Evolutionary conservation across 371 early-diverging fungal genomes (phyloP).

Genomic region (Blastocladiella emersonii): DNA sequence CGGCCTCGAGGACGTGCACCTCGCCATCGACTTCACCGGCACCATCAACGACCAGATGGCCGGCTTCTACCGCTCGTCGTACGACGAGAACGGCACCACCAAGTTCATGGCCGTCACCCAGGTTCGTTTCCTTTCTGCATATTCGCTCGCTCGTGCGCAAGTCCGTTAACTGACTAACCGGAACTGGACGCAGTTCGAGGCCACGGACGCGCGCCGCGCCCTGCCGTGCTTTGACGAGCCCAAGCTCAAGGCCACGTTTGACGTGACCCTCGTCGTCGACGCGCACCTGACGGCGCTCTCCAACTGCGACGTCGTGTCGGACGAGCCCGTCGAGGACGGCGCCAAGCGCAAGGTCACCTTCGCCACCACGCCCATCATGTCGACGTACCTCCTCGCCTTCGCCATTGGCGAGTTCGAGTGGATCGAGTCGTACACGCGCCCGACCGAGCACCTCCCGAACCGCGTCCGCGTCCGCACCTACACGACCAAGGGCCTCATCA

Average conservation of each 20-base stretch:
- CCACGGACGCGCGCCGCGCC: slow-evolving; percentile 73
- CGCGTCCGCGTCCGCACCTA: slow-evolving; percentile 61
- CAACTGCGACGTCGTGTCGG: slow-evolving; percentile 59
- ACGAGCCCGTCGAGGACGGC: slow-evolving; percentile 12
- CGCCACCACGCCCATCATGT: slow-evolving; percentile 73
- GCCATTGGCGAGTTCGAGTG: slow-evolving; percentile 78
- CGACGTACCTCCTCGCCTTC: slow-evolving; percentile 82
- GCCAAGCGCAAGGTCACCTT: slow-evolving; percentile 40
- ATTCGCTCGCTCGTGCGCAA: no score
- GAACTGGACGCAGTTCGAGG: slow-evolving; percentile 74
- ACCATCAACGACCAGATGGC: slow-evolving; percentile 62
- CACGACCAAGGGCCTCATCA: slow-evolving; percentile 48
- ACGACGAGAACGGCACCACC: slow-evolving; percentile 39
- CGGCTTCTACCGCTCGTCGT: slow-evolving; percentile 70
- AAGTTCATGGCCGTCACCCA: slow-evolving; percentile 41
- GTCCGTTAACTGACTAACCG: no score
- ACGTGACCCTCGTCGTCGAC: slow-evolving; percentile 55
- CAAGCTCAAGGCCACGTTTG: slow-evolving; percentile 77
- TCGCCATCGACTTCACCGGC: slow-evolving; percentile 50
- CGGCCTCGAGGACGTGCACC: slow-evolving; percentile 28
- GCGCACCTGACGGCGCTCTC: slow-evolving; percentile 56
- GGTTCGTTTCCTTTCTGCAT: neutral
- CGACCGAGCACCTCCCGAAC: slow-evolving; percentile 42
- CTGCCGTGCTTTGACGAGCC: slow-evolving; percentile 93
- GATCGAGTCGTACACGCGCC: slow-evolving; percentile 57